Evolutionary conservation across 208 protist genomes (phyloP).

Genomic region (Wallacemonas sp.): DNA sequence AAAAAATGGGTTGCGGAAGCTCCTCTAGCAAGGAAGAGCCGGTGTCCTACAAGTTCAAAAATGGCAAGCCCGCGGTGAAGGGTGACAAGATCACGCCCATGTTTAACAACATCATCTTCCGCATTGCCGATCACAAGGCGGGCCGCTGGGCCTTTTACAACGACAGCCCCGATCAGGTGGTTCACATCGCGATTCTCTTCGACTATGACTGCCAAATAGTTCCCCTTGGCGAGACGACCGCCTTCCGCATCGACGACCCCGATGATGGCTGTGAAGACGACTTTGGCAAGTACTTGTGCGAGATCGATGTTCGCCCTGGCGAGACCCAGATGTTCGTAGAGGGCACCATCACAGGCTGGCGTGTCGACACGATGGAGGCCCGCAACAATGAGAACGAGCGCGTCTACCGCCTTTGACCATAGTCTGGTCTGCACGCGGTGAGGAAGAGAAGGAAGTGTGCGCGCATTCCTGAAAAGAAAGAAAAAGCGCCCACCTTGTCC

Average conservation of each 20-base stretch:
- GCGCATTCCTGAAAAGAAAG: constrained; percentile 9
- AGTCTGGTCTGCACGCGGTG: neutral
- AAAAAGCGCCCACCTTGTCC: neutral
- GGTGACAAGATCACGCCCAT: constrained; percentile 53
- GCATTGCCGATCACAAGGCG: constrained; percentile 54
- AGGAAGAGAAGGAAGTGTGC: constrained; percentile 10
- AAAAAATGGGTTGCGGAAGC: constrained; percentile 38
- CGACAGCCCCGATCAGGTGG: constrained; percentile 62
- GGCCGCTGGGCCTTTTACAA: constrained; percentile 84
- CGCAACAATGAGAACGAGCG: constrained; percentile 53
- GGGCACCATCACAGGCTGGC: constrained; percentile 72
- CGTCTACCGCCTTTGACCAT: constrained; percentile 52
- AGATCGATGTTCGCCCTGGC: constrained; percentile 69
- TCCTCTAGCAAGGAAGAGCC: constrained; percentile 11
- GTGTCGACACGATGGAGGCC: constrained; percentile 79
- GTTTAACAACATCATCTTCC: constrained; percentile 75
- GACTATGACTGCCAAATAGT: constrained; percentile 81
- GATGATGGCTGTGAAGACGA: constrained; percentile 75
- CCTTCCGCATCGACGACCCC: constrained; percentile 78
- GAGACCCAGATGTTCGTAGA: constrained; percentile 78
- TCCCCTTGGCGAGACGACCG: constrained; percentile 65
- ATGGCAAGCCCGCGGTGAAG: constrained; percentile 64
- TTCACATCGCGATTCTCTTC: constrained; percentile 84
- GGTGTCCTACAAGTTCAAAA: constrained; percentile 33
- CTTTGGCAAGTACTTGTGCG: constrained; percentile 74